Base-by-base conservation (phyloP, 345 rosid genomes). In the Eucalyptus globulus region DNA sequence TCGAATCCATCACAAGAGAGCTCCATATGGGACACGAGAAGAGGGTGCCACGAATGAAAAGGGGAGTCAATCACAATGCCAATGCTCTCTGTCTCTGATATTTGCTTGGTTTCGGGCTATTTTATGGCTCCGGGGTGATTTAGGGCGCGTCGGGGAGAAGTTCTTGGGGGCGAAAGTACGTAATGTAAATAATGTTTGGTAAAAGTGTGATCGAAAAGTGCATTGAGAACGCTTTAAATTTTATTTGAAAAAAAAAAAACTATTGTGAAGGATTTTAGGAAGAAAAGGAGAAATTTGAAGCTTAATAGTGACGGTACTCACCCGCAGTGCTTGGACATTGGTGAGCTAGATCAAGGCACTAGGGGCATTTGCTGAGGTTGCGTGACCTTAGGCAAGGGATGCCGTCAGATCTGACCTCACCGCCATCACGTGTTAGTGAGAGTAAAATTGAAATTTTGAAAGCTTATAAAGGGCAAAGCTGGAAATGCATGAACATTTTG, bases 241-340 rank as follows among this genome's bases (percentile, higher is more conserved):
- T 54, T 54, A 54, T 22, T 22, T 54, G 26, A 2, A 54, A 54
- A 9, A 54, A 9, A 54, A 54, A 21, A 21, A 2, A 54, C 2
- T 21, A 9, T 7, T 1, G 11, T 54, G 26, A 54, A 54, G 11
- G 60, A 9, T 22, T 54, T 21, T 19, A 54, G 1, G 1, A 54
- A 1, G 60, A 9, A 9, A 21, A 21, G 11, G 60, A 54, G 26
- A 21, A 54, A 21, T 0, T 9, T 54, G 11, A 21, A 54, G 27
- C 27, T 54, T 0, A 19, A 54, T 19, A 21, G 26, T 54, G 11
- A 19, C 1, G 0, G 11, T 9, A 8, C 11, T 22, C 0, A 0
- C 54, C 2, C 0, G 1, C 0, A 0, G 1, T 51, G 22, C 4
- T 0, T 2, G 11, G 60, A 54, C 5, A 1, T 21, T 19, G 5